Conservation (phyloP, 1,139 yeast species). For the Meyerozyma elateridarum region DNA sequence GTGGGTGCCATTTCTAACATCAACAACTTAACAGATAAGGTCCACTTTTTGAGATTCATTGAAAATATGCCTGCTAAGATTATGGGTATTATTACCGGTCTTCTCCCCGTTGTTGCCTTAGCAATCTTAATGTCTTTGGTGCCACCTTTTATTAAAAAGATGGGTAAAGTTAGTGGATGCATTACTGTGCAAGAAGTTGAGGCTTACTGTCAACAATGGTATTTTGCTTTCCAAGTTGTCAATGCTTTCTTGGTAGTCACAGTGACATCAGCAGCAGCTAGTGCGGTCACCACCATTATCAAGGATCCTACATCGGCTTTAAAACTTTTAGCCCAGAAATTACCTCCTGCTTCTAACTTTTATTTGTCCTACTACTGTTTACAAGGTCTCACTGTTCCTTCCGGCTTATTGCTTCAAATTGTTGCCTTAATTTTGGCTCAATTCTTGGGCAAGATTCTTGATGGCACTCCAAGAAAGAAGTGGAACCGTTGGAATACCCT, state of each 20-base stretch:
- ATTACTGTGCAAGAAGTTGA: slow-evolving; percentile 71
- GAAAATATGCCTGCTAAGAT: slow-evolving; percentile 54
- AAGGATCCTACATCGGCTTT: slow-evolving; percentile 51
- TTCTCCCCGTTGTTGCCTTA: slow-evolving; percentile 65
- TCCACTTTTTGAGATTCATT: slow-evolving; percentile 61
- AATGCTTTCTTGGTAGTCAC: slow-evolving; percentile 82
- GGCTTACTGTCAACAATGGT: slow-evolving; percentile 79
- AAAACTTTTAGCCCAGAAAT: slow-evolving; percentile 50
- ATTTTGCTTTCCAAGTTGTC: slow-evolving; percentile 82
- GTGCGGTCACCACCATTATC: slow-evolving; percentile 57
- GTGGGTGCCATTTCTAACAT: slow-evolving; percentile 77
- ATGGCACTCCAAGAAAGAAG: slow-evolving; percentile 44
- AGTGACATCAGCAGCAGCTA: slow-evolving; percentile 70
- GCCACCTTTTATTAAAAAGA: slow-evolving; percentile 64
- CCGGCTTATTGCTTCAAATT: slow-evolving; percentile 36
- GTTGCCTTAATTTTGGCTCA: slow-evolving; percentile 44
- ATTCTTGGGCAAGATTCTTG: slow-evolving; percentile 42
- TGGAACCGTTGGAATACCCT: slow-evolving; percentile 42
- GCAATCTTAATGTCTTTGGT: slow-evolving; percentile 68
- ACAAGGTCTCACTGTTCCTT: slow-evolving; percentile 39
- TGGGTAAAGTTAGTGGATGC: slow-evolving; percentile 72
- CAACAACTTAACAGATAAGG: slow-evolving; percentile 54
- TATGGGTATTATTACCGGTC: slow-evolving; percentile 68
- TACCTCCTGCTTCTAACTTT: slow-evolving; percentile 73
- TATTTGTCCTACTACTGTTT: slow-evolving; percentile 50